phyloP scores from a whole-genome alignment of 2,329 filamentous ascomycete species.

The Penicillium sp. region DNA sequence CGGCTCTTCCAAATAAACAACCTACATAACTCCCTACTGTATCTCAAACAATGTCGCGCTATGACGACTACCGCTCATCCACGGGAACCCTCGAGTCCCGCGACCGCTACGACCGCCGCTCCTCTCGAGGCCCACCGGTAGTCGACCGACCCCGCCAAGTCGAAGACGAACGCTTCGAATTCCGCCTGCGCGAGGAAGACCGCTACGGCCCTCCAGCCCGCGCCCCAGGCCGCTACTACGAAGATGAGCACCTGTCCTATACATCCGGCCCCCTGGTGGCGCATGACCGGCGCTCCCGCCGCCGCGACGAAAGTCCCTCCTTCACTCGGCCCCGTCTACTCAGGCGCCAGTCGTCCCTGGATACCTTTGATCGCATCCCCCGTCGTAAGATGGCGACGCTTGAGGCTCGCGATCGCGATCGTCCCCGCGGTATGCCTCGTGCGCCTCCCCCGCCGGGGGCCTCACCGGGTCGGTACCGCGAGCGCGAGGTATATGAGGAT shows the following conservation, averaged over 20 bases:
- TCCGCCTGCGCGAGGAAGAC: conserved; percentile 45
- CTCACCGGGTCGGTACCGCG: conserved; percentile 61
- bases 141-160: conserved; percentile 37
- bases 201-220: conserved; percentile 47
- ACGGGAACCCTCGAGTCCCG: conserved; percentile 39
- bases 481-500: conserved; percentile 64
- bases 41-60: conserved; percentile 37
- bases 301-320: conserved; percentile 54
- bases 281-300: conserved; percentile 56
- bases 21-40: background rate
- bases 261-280: conserved; percentile 56
- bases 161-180: conserved; percentile 45
- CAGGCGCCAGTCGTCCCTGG: conserved; percentile 82
- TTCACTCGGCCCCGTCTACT: conserved; percentile 66
- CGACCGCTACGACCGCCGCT: conserved; percentile 48
- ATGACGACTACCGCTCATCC: conserved; percentile 41
- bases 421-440: conserved; percentile 54
- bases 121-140: conserved; percentile 39
- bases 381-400: conserved; percentile 52
- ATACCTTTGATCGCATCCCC: conserved; percentile 82
- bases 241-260: conserved; percentile 46
- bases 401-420: conserved; percentile 39
- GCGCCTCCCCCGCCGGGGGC: conserved; percentile 53
- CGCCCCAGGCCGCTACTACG: conserved; percentile 41
- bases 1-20: background rate